phyloP scores from a whole-genome alignment of 2,329 filamentous ascomycete species.

The Aureobasidium sp. region DNA sequence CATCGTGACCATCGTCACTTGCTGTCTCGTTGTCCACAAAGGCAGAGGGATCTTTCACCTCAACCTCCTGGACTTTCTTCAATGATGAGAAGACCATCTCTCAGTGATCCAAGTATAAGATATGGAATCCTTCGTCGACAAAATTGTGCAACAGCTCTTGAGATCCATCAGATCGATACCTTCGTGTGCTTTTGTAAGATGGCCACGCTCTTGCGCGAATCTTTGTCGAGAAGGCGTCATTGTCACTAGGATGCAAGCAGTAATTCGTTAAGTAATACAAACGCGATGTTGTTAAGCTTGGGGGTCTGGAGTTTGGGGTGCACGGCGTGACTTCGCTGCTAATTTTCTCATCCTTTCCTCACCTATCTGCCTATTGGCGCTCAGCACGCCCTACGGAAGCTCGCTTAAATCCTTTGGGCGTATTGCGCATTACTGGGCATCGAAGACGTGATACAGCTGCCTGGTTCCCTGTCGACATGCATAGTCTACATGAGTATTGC shows the following conservation, averaged over 20 bases:
- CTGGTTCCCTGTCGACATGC: neutral
- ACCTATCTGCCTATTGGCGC: neutral
- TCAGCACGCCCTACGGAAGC: constrained; percentile 6
- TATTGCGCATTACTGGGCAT: constrained; percentile 9
- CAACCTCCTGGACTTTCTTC: constrained; percentile 1
- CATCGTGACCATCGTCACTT: constrained; percentile 12
- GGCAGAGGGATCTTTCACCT: constrained; percentile 10
- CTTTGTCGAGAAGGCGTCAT: constrained; percentile 13
- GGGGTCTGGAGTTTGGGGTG: constrained; percentile 3
- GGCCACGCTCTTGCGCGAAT: constrained; percentile 3
- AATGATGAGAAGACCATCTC: constrained; percentile 2
- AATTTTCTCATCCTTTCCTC: neutral
- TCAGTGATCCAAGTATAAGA: neutral
- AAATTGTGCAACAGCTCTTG: neutral
- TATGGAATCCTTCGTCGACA: neutral
- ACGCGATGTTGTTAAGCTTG: neutral
- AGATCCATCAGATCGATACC: neutral
- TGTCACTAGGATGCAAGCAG: constrained; percentile 11
- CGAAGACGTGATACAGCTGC: constrained; percentile 4
- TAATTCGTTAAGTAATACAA: constrained; percentile 15
- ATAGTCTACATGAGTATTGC: neutral
- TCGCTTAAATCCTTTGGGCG: neutral
- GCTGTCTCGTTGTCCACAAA: constrained; percentile 7
- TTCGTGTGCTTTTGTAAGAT: constrained; percentile 6
- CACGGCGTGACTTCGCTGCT: constrained; percentile 10